These are phyloP conservation scores for Colletotrichum sp. DNA, from an alignment of 2,329 filamentous ascomycete genomes.

Conservation along the genomic window DNA sequence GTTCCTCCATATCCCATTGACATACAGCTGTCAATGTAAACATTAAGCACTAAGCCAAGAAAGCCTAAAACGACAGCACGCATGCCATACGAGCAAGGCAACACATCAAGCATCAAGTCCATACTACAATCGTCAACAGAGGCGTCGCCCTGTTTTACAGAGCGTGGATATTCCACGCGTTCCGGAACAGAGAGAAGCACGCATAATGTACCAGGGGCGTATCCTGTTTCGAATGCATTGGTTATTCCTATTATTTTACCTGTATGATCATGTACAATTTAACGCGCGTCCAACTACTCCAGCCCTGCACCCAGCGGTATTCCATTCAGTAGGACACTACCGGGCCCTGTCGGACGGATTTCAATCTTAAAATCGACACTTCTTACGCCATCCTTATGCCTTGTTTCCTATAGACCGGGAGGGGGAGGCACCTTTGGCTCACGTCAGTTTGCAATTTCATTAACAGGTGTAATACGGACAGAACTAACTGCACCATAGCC, in stretches of 20 bases:
- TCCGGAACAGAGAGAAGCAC: not conserved
- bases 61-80: not conserved
- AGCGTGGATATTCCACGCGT: not conserved
- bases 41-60: not conserved
- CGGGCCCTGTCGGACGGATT: not conserved
- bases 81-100: not conserved
- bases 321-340: not conserved
- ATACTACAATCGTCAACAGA: not conserved
- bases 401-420: slow-evolving; percentile 50
- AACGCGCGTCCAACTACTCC: not conserved
- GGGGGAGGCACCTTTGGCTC: slow-evolving; percentile 59
- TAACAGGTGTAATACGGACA: not conserved
- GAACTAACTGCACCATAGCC: slow-evolving; percentile 69
- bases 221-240: not conserved
- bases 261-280: slow-evolving; percentile 8
- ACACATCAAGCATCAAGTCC: not conserved
- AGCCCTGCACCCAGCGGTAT: not conserved
- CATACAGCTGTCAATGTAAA: not conserved
- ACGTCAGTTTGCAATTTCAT: not conserved
- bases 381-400: not conserved
- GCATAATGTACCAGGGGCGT: not conserved
- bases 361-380: not conserved
- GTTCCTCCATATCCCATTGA: not conserved
- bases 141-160: not conserved
- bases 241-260: slow-evolving; percentile 5